A percentile compares a stretch with the other conserved stretches of the same genome.
phyloP scores from a whole-genome alignment of 1,139 yeast genomes.

The Suhomyces choctaworum region DNA sequence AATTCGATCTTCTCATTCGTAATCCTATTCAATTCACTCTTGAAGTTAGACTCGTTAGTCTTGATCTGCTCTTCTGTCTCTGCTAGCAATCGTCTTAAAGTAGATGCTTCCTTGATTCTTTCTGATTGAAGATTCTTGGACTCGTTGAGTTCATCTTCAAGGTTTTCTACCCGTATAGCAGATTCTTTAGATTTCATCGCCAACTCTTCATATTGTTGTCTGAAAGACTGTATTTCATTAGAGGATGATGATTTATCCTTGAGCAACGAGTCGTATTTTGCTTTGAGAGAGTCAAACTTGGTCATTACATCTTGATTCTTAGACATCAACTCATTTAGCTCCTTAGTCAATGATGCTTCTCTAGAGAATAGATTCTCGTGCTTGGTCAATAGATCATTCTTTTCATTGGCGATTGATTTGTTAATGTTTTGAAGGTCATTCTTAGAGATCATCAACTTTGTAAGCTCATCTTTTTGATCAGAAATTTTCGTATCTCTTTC shows the following conservation, averaged over 20 bases:
- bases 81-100: conserved; percentile 65
- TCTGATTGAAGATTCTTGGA: conserved; percentile 73
- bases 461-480: conserved; percentile 31
- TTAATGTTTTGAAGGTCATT: conserved; percentile 43
- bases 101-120: conserved; percentile 73
- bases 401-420: conserved; percentile 35
- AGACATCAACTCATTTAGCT: conserved; percentile 38
- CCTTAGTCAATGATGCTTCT: conserved; percentile 27
- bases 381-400: conserved; percentile 39
- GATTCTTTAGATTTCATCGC: conserved; percentile 67
- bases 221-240: conserved; percentile 58
- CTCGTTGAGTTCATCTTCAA: conserved; percentile 82
- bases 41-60: conserved; percentile 37
- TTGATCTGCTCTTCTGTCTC: conserved; percentile 67
- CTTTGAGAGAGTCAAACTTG: conserved; percentile 52
- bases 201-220: conserved; percentile 78
- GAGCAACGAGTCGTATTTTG: conserved; percentile 49
- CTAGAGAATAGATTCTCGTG: conserved; percentile 42
- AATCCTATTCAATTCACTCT: conserved; percentile 30
- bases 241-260: conserved; percentile 49
- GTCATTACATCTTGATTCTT: conserved; percentile 55
- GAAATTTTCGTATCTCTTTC: conserved; percentile 29
- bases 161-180: conserved; percentile 55
- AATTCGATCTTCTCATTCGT: conserved; percentile 61
- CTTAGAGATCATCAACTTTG: conserved; percentile 45